Percentiles rank a stretch among this genome's conserved stretches.
These are phyloP conservation scores for Cystobasidium tubakii DNA, from an alignment of 768 basidiomycete species.

Conservation along the genomic window DNA sequence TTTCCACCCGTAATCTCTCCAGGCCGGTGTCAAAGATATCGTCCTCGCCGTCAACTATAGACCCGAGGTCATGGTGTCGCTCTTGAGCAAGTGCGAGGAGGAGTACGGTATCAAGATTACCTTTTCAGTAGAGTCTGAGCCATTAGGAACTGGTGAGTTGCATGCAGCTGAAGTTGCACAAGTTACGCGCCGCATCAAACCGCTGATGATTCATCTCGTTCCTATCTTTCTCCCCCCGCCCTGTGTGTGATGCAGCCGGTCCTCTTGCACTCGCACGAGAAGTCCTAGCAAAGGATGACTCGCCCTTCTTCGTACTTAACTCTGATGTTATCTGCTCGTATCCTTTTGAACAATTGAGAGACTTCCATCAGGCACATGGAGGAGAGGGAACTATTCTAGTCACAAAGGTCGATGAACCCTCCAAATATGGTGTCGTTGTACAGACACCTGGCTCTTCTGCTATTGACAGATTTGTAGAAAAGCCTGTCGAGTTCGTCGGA, in stretches of 20 bases:
- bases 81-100: constrained; percentile 53
- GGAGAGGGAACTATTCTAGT: constrained; percentile 55
- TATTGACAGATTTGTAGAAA: constrained; percentile 55
- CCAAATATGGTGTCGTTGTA: constrained; percentile 54
- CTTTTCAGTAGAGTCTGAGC: constrained; percentile 54
- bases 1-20: too few species aligned
- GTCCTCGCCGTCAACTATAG: constrained; percentile 55
- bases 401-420: constrained; percentile 55
- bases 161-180: background rate
- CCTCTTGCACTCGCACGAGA: constrained; percentile 53
- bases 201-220: too few species aligned
- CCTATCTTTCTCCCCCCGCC: background rate
- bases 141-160: constrained; percentile 53
- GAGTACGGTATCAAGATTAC: constrained; percentile 53
- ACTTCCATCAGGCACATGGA: constrained; percentile 54
- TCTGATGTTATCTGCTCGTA: constrained; percentile 55
- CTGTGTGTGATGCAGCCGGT: constrained; percentile 48
- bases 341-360: constrained; percentile 54
- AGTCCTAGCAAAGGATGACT: constrained; percentile 54
- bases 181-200: too few species aligned
- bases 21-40: constrained; percentile 55
- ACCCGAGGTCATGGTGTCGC: constrained; percentile 54
- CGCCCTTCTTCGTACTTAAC: constrained; percentile 56
- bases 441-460: constrained; percentile 50
- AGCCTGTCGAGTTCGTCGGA: constrained; percentile 54